phyloP scores from a whole-genome alignment of 345 rosid genomes.

The Punica granatum region DNA sequence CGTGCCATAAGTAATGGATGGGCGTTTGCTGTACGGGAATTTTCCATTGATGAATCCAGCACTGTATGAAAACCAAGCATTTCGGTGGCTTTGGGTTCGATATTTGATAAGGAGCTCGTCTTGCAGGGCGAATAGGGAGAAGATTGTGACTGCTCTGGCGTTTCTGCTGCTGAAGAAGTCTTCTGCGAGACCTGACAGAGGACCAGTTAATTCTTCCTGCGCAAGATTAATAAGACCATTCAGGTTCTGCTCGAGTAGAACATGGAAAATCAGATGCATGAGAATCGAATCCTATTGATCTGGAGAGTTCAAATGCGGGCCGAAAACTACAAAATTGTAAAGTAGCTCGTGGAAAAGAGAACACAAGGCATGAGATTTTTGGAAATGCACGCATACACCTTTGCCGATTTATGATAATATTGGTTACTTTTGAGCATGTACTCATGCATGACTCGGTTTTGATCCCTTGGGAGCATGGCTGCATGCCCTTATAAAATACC shows the following conservation, averaged over 20 bases:
- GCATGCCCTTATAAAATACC: conserved; percentile 10
- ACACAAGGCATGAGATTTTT: no score
- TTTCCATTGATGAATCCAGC: background rate
- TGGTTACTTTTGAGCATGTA: conserved; percentile 7
- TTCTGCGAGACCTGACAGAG: conserved; percentile 9
- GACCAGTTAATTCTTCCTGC: conserved; percentile 8
- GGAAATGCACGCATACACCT: background rate
- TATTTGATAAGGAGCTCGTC: background rate
- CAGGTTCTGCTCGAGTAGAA: background rate
- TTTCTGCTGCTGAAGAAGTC: background rate
- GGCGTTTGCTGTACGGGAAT: background rate
- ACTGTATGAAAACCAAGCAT: background rate
- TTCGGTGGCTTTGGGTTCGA: background rate
- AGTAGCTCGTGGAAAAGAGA: no score
- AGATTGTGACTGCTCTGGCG: background rate
- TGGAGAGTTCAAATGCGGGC: background rate
- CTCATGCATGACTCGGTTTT: conserved; percentile 14
- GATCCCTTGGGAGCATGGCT: conserved; percentile 9
- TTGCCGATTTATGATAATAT: background rate
- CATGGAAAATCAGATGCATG: background rate
- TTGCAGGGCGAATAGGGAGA: background rate
- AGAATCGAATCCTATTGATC: background rate
- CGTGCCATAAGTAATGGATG: background rate
- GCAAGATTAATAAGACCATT: background rate
- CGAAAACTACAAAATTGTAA: background rate